Evolutionary conservation across 768 basidiomycete genomes (phyloP), one percentile per base, ranked within the genome.

Genomic region (Rhodotorula babjevae): DNA sequence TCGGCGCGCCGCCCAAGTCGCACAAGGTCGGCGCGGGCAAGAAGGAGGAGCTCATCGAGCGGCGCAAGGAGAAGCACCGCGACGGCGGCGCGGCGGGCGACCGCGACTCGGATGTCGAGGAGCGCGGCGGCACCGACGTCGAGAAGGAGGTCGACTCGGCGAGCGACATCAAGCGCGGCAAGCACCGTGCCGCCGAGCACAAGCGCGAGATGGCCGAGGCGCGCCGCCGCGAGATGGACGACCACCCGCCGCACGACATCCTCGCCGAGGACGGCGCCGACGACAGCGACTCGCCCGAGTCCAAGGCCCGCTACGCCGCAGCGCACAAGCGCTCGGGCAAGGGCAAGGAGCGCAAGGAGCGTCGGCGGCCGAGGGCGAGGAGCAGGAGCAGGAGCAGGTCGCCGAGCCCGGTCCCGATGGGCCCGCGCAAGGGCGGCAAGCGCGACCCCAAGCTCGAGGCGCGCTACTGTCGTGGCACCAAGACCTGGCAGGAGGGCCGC

Each of bases 401-500:
- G 19, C 50, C 57, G 46, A 66, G 59, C 18, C 64, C 64, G 19
- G 14, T 9, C 23, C 58, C 33, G 14, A 58, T 36, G 49, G 44
- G 46, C 36, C 36, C 36, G 36, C 36, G 36, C 44, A 46, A 18
- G 44, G 44, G 44, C 44, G 44, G 44, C 25, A 64, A 62, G 23
- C 27, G 61, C 46, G 65, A 74, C 29, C 42, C 57, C 11, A 40
- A 55, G 44, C 63, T 55, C 61, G 74, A 76, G 58, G 74, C 74
- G 44, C 59, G 71, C 21, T 76, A 76, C 47, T 72, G 71, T 46
- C 63, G 49, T 36, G 71, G 61, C 1, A 65, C 71, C 7, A 55
- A 65, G 59, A 69, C 68, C 25, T 76, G 75, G 75, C 59, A 59
- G 59, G 71, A 76, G 27, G 75, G 75, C 21, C 64, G 63, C 44